These are phyloP conservation scores for Picochlorum sp. DNA, from an alignment of 139 green algal genomes.

Conservation along the genomic window DNA sequence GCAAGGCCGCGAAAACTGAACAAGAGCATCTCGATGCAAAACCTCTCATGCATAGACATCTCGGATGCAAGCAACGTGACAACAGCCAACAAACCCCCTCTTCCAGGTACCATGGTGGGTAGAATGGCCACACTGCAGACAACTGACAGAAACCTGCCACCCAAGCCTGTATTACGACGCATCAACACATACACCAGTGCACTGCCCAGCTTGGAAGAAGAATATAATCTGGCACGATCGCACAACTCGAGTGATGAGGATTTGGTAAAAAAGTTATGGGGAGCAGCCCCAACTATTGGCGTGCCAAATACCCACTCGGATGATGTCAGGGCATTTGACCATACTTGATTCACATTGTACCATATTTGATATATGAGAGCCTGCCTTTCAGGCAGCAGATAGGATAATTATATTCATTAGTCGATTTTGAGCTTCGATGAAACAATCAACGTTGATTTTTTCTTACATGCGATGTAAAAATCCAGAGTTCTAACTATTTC, in stretches of 20 bases:
- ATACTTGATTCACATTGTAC: not conserved
- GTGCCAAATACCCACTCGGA: not conserved
- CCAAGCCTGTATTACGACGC: slow-evolving; percentile 9
- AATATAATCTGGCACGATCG: not conserved
- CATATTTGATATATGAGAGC: not conserved
- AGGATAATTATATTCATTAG: not conserved
- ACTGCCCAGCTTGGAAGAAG: slow-evolving; percentile 13
- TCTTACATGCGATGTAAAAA: too few species aligned
- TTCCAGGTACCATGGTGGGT: not conserved
- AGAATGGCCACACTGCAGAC: not conserved
- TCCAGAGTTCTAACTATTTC: not conserved
- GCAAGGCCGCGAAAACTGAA: slow-evolving; percentile 26
- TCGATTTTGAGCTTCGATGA: not conserved
- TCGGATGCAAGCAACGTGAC: not conserved
- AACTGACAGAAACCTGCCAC: slow-evolving; percentile 3
- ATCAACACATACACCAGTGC: slow-evolving; percentile 32
- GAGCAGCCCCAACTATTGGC: not conserved
- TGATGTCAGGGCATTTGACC: slow-evolving; percentile 2
- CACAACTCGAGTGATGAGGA: not conserved
- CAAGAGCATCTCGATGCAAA: slow-evolving; percentile 18
- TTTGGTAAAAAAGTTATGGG: slow-evolving; percentile 1
- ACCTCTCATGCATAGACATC: slow-evolving; percentile 8
- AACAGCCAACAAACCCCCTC: slow-evolving; percentile 1
- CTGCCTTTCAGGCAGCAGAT: not conserved
- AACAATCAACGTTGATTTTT: not conserved